These are phyloP conservation scores for Pichia heedii DNA, from an alignment of 805 yeast species.

Conservation along the genomic window DNA sequence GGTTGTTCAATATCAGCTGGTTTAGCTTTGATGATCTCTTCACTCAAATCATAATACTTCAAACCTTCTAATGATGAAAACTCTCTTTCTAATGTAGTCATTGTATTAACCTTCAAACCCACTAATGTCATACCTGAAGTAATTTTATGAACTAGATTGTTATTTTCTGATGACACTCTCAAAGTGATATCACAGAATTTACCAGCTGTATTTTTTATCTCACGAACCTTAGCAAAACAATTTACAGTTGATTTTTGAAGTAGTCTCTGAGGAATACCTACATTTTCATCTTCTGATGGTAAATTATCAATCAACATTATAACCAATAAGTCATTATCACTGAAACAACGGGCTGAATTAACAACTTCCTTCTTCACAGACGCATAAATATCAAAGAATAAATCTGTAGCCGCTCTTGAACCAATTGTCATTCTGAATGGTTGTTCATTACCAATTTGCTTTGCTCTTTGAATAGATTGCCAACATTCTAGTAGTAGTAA, in stretches of 20 bases:
- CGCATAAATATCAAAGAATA: constrained; percentile 80
- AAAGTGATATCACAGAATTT: constrained; percentile 71
- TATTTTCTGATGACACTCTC: constrained; percentile 45
- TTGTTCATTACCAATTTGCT: constrained; percentile 44
- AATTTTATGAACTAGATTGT: constrained; percentile 39
- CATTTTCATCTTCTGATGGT: constrained; percentile 22
- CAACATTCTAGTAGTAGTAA: constrained; percentile 82
- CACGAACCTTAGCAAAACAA: constrained; percentile 75
- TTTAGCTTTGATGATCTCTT: constrained; percentile 54
- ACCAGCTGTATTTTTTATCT: constrained; percentile 54
- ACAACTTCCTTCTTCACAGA: constrained; percentile 49
- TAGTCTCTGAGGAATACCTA: constrained; percentile 12
- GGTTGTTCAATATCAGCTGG: constrained; percentile 40
- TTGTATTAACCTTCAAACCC: constrained; percentile 70
- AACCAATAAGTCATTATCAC: constrained; percentile 71
- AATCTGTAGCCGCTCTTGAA: constrained; percentile 73
- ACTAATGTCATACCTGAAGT: constrained; percentile 56
- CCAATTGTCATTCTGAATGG: constrained; percentile 69
- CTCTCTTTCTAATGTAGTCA: constrained; percentile 92
- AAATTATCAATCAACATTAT: constrained; percentile 44
- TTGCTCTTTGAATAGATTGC: constrained; percentile 77
- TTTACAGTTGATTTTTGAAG: constrained; percentile 26
- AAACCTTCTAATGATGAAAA: constrained; percentile 75
- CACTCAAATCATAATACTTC: constrained; percentile 69
- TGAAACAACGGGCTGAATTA: constrained; percentile 39